Evolutionary conservation across 257 asterid species (phyloP), one percentile per base, ranked within the genome.

Genomic region (Craterostigma plantagineum): DNA sequence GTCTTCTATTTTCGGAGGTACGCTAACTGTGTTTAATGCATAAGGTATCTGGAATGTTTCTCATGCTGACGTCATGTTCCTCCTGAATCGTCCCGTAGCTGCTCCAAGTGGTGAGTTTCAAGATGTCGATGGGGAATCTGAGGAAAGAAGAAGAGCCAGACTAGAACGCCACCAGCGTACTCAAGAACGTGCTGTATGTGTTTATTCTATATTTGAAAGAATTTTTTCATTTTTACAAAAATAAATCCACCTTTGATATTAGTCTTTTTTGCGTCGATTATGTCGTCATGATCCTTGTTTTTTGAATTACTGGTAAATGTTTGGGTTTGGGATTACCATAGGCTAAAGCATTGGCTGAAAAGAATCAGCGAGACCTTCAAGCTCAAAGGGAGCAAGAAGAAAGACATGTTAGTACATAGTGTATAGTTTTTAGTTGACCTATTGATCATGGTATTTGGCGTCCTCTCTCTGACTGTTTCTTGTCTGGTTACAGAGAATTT

Each of bases 301-400:
- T 40, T 23, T 6, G 30, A 23, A 23, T 23, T 6, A 23, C 6
- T 23, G 30, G 2, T 23, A 23, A 23, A 23, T 23, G 30, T 2
- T 23, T 23, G 30, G 30, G 30, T 23, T 23, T 23, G 30, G 30
- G n/a, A n/a, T 23, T 23, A 23, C 30, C 56, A 52, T 77, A 91
- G 99, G 90, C 94, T 49, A 76, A 77, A 77, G 99, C 99, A 52
- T 66, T 91, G 57, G 94, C 96, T 48, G 99, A 91, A 56, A 91
- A 77, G 75, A 80, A 91, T 68, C 84, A 84, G 62, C 81, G 99
- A 18, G 99, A 91, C 62, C 68, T 80, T 57, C 87, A 80, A 65
- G 92, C 67, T 62, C 94, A 73, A 67, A 71, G 65, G 83, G 99
- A 91, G 3, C 99, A 84, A 64, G 94, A 91, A 60, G 96, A 91